These are phyloP conservation scores for Bondarzewia mesenterica DNA, from an alignment of 1,284 basidiomycete species.

Conservation along the genomic window DNA sequence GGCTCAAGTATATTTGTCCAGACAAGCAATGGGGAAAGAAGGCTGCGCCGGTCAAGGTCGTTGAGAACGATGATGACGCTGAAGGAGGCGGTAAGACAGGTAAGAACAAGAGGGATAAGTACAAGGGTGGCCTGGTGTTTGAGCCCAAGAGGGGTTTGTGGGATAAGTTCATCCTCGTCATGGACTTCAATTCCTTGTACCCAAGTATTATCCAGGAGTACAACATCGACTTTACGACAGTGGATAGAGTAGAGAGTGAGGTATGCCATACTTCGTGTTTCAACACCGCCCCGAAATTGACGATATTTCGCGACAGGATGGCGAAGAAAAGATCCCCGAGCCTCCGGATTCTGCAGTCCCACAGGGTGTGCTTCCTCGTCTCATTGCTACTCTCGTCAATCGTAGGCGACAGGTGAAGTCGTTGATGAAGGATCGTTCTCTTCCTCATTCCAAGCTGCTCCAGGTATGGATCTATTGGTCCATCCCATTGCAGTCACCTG, in stretches of 20 bases:
- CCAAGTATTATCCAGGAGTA: slow-evolving; percentile 99
- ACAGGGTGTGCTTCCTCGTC: slow-evolving; percentile 89
- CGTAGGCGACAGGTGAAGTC: slow-evolving; percentile 89
- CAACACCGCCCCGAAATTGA: not conserved
- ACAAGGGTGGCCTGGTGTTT: slow-evolving; percentile 97
- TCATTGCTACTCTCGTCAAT: slow-evolving; percentile 91
- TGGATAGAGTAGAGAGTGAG: slow-evolving; percentile 64
- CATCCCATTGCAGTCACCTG: not conserved
- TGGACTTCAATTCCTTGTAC: slow-evolving; percentile 99
- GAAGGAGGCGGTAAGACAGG: slow-evolving; percentile 37
- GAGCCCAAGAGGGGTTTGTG: slow-evolving; percentile 94
- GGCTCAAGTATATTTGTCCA: slow-evolving; percentile 92
- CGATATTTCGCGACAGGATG: slow-evolving; percentile 38
- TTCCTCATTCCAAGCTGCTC: slow-evolving; percentile 69
- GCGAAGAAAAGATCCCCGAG: slow-evolving; percentile 84
- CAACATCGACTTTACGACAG: slow-evolving; percentile 98
- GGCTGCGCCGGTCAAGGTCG: slow-evolving; percentile 43
- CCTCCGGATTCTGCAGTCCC: slow-evolving; percentile 67
- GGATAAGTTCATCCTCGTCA: slow-evolving; percentile 97
- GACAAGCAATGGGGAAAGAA: slow-evolving; percentile 89
- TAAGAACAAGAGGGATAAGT: slow-evolving; percentile 87
- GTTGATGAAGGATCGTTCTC: slow-evolving; percentile 88
- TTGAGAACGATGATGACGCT: slow-evolving; percentile 59
- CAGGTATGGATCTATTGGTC: slow-evolving; percentile 52
- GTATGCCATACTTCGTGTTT: slow-evolving; percentile 28